These are phyloP conservation scores for Entomortierella chlamydospora DNA, from an alignment of 192 early-diverging fungal species.

Conservation along the genomic window DNA sequence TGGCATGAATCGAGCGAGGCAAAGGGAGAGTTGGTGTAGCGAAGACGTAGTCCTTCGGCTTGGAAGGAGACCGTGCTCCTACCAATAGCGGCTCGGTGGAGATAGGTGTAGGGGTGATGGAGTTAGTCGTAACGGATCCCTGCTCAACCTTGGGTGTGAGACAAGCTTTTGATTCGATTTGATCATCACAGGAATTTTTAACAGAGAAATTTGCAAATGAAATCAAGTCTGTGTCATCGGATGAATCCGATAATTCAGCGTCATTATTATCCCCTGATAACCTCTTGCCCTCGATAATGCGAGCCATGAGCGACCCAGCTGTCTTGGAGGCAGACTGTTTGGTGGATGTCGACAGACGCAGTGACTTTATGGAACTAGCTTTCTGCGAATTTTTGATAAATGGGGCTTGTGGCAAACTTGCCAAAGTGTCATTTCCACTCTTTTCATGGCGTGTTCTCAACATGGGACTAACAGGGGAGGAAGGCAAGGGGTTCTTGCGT, in stretches of 20 bases:
- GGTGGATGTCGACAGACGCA: background rate
- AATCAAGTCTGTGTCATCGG: constrained; percentile 3
- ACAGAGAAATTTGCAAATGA: background rate
- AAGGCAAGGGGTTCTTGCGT: constrained; percentile 5
- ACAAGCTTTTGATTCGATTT: background rate
- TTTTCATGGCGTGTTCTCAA: background rate
- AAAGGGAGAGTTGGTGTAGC: constrained; percentile 5
- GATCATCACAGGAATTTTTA: background rate
- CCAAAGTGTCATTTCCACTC: background rate
- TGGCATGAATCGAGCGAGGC: background rate
- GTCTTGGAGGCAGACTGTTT: background rate
- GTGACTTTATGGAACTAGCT: background rate
- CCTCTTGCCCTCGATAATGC: constrained; percentile 22
- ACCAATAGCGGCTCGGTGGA: background rate
- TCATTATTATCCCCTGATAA: background rate
- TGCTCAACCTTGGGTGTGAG: background rate
- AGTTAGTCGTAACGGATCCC: background rate
- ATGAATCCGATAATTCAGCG: constrained; percentile 6
- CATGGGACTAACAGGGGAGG: background rate
- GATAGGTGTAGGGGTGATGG: background rate
- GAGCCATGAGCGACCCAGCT: constrained; percentile 15
- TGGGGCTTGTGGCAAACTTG: background rate
- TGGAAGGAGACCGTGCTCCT: background rate
- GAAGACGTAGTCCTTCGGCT: constrained; percentile 9
- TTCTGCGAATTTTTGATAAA: background rate